Percentiles rank a stretch among this genome's conserved stretches.
phyloP scores from a whole-genome alignment of 176 grass and related monocot species.

The Secale cereale region DNA sequence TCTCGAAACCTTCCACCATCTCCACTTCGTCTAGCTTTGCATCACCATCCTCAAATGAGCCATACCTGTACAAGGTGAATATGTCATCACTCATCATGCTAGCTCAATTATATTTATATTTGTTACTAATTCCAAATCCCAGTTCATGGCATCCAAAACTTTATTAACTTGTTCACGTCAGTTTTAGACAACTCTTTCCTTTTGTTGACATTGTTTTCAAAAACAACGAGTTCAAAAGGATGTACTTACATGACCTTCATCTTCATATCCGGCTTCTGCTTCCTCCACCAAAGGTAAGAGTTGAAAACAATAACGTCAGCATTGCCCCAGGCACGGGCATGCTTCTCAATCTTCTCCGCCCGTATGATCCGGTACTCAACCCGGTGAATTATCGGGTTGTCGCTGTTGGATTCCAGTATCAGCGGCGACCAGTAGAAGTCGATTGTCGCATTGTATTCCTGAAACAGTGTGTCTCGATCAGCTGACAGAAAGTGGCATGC shows the following conservation, averaged over 20 bases:
- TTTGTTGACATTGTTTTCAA: background rate
- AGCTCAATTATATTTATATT: background rate
- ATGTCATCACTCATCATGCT: background rate
- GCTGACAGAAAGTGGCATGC: background rate
- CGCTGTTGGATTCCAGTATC: slow-evolving; percentile 83
- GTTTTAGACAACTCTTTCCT: background rate
- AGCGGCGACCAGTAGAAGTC: slow-evolving; percentile 97
- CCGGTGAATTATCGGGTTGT: slow-evolving; percentile 72
- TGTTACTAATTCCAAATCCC: background rate
- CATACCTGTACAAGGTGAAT: slow-evolving; percentile 37
- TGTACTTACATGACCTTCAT: slow-evolving; percentile 87
- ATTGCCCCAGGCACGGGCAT: slow-evolving; percentile 62
- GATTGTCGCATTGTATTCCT: slow-evolving; percentile 81
- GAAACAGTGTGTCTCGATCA: slow-evolving; percentile 1
- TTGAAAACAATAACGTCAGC: slow-evolving; percentile 90
- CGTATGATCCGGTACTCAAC: slow-evolving; percentile 73
- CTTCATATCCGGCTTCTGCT: slow-evolving; percentile 65
- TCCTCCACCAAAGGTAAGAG: slow-evolving; percentile 96
- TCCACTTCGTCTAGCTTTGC: slow-evolving; percentile 60
- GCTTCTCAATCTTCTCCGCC: slow-evolving; percentile 58
- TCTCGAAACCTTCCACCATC: slow-evolving; percentile 63
- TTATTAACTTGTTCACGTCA: background rate
- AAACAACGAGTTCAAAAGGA: background rate
- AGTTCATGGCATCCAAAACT: background rate
- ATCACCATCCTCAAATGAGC: slow-evolving; percentile 62